A percentile compares a stretch with the other conserved stretches of the same genome.
phyloP scores from a whole-genome alignment of 2,329 filamentous ascomycete genomes.

The Neobulgaria alba region DNA sequence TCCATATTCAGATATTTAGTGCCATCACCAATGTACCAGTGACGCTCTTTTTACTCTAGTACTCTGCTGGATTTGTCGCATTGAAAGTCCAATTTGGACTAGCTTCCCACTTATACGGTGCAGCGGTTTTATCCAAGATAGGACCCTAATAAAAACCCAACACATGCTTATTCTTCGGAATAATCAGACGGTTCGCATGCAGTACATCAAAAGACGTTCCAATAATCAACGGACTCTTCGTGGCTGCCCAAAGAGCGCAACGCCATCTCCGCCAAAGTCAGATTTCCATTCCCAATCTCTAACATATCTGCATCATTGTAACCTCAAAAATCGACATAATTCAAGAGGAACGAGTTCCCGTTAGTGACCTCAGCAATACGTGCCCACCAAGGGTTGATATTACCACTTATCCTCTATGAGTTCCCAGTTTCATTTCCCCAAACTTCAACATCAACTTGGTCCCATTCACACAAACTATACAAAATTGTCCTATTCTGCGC shows the following conservation, averaged over 20 bases:
- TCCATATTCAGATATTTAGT: slow-evolving; percentile 42
- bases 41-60: slow-evolving; percentile 37
- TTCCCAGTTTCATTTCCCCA: slow-evolving; percentile 43
- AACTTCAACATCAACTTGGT: slow-evolving; percentile 38
- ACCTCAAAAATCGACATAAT: slow-evolving; percentile 32
- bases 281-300: slow-evolving; percentile 28
- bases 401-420: slow-evolving; percentile 37
- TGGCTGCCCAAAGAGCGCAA: slow-evolving; percentile 14
- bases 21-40: slow-evolving; percentile 39
- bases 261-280: slow-evolving; percentile 31
- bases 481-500: slow-evolving; percentile 38
- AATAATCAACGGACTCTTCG: slow-evolving; percentile 15
- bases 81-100: slow-evolving; percentile 44
- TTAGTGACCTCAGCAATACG: slow-evolving; percentile 30
- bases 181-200: slow-evolving; percentile 22
- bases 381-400: slow-evolving; percentile 33
- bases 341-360: slow-evolving; percentile 29
- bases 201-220: slow-evolving; percentile 13
- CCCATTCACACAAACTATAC: slow-evolving; percentile 47
- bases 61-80: slow-evolving; percentile 38
- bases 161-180: slow-evolving; percentile 19
- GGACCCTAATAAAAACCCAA: slow-evolving; percentile 23
- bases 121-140: slow-evolving; percentile 34
- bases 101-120: slow-evolving; percentile 35
- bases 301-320: slow-evolving; percentile 27